These are phyloP conservation scores for Diaporthe vexans DNA, from an alignment of 2,329 filamentous ascomycete species.

Conservation along the genomic window DNA sequence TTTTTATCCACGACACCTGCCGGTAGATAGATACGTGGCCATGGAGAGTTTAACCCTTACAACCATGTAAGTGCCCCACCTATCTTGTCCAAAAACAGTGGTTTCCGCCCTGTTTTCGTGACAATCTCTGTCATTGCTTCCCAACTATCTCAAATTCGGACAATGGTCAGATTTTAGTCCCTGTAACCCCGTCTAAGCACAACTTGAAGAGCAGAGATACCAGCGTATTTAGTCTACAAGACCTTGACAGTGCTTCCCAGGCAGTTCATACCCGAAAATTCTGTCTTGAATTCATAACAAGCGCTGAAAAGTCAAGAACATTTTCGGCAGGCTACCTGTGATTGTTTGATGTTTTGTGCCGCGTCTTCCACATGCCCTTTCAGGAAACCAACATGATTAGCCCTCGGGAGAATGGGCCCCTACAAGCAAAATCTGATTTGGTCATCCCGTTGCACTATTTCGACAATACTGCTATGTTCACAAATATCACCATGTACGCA, in stretches of 20 bases:
- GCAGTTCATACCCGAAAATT: background rate
- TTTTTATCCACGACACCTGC: background rate
- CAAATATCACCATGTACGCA: slow-evolving; percentile 44
- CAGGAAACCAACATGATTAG: background rate
- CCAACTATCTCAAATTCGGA: background rate
- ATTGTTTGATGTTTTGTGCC: no score
- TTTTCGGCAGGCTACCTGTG: no score
- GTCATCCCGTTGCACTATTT: slow-evolving; percentile 45
- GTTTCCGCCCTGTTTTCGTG: background rate
- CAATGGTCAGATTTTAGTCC: background rate
- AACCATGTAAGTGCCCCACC: no score
- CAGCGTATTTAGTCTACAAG: background rate
- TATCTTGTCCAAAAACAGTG: background rate
- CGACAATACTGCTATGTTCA: slow-evolving; percentile 44
- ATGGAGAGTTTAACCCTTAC: no score
- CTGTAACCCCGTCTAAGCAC: background rate
- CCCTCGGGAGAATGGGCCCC: background rate
- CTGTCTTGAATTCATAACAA: background rate
- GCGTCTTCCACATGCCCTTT: background rate
- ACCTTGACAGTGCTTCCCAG: no score
- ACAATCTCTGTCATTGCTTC: background rate
- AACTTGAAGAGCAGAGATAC: background rate
- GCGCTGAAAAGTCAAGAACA: background rate
- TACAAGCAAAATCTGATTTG: slow-evolving; percentile 25
- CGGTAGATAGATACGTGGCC: background rate